Evolutionary conservation across 768 basidiomycete species (phyloP), one percentile per base, ranked within the genome.

Genomic region (Boletus rubescentipes): DNA sequence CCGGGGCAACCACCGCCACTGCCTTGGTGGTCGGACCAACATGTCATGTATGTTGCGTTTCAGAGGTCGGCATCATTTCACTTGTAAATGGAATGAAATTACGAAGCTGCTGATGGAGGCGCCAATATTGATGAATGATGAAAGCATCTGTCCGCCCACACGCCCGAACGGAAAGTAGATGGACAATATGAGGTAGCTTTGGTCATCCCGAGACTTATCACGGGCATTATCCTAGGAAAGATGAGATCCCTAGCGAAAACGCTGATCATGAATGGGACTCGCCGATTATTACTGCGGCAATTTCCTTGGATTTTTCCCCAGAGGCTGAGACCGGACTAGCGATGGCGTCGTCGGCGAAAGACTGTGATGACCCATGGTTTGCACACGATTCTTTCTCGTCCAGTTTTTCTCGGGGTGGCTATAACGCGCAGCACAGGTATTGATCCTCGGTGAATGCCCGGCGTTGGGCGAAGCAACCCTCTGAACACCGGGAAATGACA

Each of bases 251-350:
- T n/a, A 5, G 23, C 8, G 26, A 37, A 48, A 52, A 44, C 64
- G 64, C 52, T 66, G 66, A 67, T 68, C 66, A 65, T 65, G 60
- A 65, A 32, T 12, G 55, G 36, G 5, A 45, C 55, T 4, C 5
- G 31, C 35, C 40, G 47, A 34, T 31, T 46, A 36, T 30, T 43
- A 18, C n/a, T 37, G 29, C 23, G 51, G 44, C 18, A 41, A 31
- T 3, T 23, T n/a, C 44, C 20, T 46, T 35, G 14, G 2, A 29
- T 3, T 12, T 31, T 32, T 31, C 39, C 23, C 20, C 20, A 45
- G 46, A 35, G 32, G 29, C 6, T 2, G 40, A 35, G 37, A 20
- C 36, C 34, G 5, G n/a, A 31, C 38, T 11, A 26, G 4, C 3
- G 6, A 26, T 6, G 26, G 3, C 32, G 32, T 16, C 16, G 16